phyloP scores from a whole-genome alignment of 495 filamentous ascomycete species.

The Astrocystis sublimbata region DNA sequence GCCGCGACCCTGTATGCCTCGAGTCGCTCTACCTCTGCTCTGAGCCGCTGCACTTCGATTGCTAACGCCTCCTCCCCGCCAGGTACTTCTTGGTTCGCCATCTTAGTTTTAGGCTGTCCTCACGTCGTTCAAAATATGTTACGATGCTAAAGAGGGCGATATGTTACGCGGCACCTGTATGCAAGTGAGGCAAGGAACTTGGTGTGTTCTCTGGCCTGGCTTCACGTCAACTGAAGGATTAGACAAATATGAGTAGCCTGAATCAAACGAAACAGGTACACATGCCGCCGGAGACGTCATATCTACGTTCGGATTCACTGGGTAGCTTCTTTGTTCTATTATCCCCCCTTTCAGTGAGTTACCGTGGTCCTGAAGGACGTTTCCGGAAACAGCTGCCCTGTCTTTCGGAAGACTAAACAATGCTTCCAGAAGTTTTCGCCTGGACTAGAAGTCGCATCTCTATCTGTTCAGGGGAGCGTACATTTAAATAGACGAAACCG shows the following conservation, averaged over 20 bases:
- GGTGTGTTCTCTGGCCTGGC: not conserved
- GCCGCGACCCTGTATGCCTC: constrained; percentile 5
- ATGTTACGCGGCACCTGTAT: not conserved
- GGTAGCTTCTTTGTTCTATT: constrained; percentile 14
- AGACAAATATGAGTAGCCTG: too few species aligned
- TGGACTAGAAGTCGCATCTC: not conserved
- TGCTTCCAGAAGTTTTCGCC: not conserved
- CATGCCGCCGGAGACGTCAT: not conserved
- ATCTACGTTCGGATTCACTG: constrained; percentile 3
- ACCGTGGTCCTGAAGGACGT: not conserved
- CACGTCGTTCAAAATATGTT: not conserved
- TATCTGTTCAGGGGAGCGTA: not conserved
- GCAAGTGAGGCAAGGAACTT: not conserved
- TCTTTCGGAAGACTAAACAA: constrained; percentile 7
- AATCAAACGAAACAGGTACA: not conserved
- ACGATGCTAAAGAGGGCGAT: not conserved
- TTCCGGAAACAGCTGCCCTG: constrained; percentile 1
- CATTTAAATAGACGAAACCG: not conserved
- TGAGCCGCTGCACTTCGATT: not conserved
- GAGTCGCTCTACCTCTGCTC: constrained; percentile 2
- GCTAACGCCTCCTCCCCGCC: not conserved
- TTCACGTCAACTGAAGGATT: too few species aligned
- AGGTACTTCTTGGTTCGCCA: not conserved
- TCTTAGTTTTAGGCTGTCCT: not conserved
- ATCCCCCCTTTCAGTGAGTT: not conserved